Evolutionary conservation across 192 early-diverging fungal genomes (phyloP).

Genomic region (Coemansia sp.): DNA sequence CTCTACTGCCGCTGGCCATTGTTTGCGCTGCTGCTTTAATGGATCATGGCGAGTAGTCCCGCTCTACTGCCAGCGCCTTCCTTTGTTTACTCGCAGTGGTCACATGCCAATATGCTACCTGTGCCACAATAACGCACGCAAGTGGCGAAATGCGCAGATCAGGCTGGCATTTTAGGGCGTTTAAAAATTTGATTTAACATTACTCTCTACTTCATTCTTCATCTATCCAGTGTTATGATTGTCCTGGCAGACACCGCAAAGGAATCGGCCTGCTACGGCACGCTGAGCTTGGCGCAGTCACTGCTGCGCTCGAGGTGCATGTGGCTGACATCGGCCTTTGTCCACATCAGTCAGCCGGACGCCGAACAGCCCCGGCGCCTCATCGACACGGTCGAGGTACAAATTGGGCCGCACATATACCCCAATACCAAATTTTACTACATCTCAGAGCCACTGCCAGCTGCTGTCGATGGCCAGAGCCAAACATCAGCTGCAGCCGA

Average conservation of each 20-base stretch:
- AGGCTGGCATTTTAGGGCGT: not conserved
- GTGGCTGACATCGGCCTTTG: constrained; percentile 43
- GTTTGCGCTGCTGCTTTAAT: not conserved
- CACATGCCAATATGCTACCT: not conserved
- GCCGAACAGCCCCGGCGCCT: not conserved
- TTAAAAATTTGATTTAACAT: not conserved
- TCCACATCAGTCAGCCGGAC: constrained; percentile 2
- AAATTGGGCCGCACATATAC: constrained; percentile 63
- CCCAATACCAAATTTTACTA: constrained; percentile 52
- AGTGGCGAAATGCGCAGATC: not conserved
- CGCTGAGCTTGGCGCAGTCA: constrained; percentile 41
- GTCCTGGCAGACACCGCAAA: constrained; percentile 5
- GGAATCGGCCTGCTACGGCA: constrained; percentile 15
- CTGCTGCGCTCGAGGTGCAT: constrained; percentile 37
- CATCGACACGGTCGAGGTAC: constrained; percentile 48
- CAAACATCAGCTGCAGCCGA: not conserved
- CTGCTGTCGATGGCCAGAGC: not conserved
- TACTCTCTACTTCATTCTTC: not conserved
- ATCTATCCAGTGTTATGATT: constrained; percentile 7
- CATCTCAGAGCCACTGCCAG: not conserved
- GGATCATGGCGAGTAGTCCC: not conserved
- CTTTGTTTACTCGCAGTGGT: too few relatives aligned
- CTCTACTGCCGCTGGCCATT: not conserved
- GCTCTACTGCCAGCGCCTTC: too few relatives aligned
- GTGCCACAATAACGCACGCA: not conserved